phyloP scores from a whole-genome alignment of 768 basidiomycete genomes.

The Kwoniella botswanensis region DNA sequence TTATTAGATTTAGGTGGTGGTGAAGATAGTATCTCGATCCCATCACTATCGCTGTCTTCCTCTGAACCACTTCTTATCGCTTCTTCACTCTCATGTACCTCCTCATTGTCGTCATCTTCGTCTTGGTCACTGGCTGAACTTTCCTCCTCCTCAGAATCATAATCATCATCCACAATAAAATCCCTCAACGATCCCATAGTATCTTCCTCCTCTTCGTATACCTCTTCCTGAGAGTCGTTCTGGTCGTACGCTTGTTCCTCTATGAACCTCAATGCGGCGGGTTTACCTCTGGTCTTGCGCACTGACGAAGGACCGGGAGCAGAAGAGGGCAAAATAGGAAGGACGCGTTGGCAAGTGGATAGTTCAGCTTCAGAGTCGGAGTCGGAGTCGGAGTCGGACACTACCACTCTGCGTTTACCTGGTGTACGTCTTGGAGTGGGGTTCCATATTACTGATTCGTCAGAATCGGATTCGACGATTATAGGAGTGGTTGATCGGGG shows the following conservation, averaged over 20 bases:
- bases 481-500: slow-evolving; percentile 5
- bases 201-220: slow-evolving; percentile 33
- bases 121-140: background rate
- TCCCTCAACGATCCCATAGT: slow-evolving; percentile 40
- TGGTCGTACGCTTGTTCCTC: slow-evolving; percentile 11
- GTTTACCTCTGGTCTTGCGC: background rate
- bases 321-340: background rate
- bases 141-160: slow-evolving; percentile 26
- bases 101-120: background rate
- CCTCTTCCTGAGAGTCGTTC: slow-evolving; percentile 17
- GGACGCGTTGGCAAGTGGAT: background rate
- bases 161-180: slow-evolving; percentile 54
- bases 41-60: slow-evolving; percentile 18
- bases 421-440: slow-evolving; percentile 10
- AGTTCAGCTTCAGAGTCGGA: slow-evolving; percentile 2
- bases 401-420: background rate
- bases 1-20: slow-evolving; percentile 10
- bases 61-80: slow-evolving; percentile 2
- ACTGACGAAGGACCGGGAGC: background rate
- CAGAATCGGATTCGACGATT: slow-evolving; percentile 7
- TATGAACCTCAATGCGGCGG: slow-evolving; percentile 7
- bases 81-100: background rate
- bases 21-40: slow-evolving; percentile 25
- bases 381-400: slow-evolving; percentile 23
- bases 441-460: slow-evolving; percentile 7